These are phyloP conservation scores for Calonectria montana DNA, from an alignment of 2,329 filamentous ascomycete species.

Conservation along the genomic window DNA sequence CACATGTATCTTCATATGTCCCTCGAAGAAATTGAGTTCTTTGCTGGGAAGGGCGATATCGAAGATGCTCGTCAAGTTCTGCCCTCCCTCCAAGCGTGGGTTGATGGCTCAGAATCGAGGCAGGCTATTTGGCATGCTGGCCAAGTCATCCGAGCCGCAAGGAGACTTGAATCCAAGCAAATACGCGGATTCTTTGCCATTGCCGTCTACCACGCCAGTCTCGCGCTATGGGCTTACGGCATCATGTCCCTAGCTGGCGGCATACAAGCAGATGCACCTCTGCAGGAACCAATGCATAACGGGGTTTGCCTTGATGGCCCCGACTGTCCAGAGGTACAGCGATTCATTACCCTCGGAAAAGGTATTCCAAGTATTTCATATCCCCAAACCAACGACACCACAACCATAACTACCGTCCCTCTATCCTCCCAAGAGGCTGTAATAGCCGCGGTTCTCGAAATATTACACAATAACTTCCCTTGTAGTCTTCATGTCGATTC, in stretches of 20 bases:
- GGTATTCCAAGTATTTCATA: slow-evolving; percentile 11
- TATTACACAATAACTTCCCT: slow-evolving; percentile 22
- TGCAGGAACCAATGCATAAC: background rate
- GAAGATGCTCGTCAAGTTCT: slow-evolving; percentile 27
- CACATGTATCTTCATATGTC: slow-evolving; percentile 30
- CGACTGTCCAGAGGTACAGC: slow-evolving; percentile 22
- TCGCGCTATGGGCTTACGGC: slow-evolving; percentile 25
- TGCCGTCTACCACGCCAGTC: slow-evolving; percentile 27
- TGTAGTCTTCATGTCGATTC: slow-evolving; percentile 23
- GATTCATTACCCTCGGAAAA: slow-evolving; percentile 24
- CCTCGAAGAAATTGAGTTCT: slow-evolving; percentile 27
- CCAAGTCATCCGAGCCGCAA: slow-evolving; percentile 24
- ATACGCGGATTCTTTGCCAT: slow-evolving; percentile 28
- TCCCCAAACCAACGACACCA: slow-evolving; percentile 6
- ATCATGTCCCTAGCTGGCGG: slow-evolving; percentile 23
- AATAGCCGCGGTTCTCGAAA: slow-evolving; percentile 17
- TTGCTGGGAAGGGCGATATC: slow-evolving; percentile 26
- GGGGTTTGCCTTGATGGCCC: slow-evolving; percentile 24
- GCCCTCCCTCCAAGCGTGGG: slow-evolving; percentile 23
- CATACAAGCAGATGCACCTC: background rate
- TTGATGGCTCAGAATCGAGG: slow-evolving; percentile 15
- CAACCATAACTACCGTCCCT: background rate
- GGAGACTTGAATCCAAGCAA: slow-evolving; percentile 12
- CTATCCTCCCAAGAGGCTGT: slow-evolving; percentile 26
- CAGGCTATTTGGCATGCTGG: slow-evolving; percentile 29